These are phyloP conservation scores for Podila epicladia DNA, from an alignment of 192 early-diverging fungal genomes.

Conservation along the genomic window DNA sequence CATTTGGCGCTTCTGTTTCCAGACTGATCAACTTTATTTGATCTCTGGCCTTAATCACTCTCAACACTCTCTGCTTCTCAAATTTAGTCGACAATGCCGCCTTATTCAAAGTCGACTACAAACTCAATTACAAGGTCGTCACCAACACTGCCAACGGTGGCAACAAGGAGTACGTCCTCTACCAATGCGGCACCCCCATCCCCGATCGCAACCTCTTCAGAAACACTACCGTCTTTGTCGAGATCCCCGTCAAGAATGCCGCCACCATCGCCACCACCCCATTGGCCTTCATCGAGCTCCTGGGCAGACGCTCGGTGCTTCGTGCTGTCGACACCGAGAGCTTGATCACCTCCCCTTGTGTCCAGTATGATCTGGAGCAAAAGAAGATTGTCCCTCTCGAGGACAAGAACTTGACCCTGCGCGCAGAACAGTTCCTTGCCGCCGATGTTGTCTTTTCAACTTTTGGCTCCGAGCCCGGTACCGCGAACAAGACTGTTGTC, in stretches of 20 bases:
- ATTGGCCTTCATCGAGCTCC: slow-evolving; percentile 59
- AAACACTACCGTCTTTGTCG: slow-evolving; percentile 56
- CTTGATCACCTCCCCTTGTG: slow-evolving; percentile 58
- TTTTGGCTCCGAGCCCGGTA: slow-evolving; percentile 45
- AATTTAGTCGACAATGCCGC: slow-evolving; percentile 57
- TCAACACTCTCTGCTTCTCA: not conserved
- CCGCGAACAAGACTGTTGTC: slow-evolving; percentile 60
- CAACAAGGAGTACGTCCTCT: slow-evolving; percentile 66
- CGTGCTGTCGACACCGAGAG: slow-evolving; percentile 44
- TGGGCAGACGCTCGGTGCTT: slow-evolving; percentile 53
- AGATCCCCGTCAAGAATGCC: slow-evolving; percentile 56
- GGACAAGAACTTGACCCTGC: slow-evolving; percentile 56
- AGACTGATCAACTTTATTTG: too few species aligned
- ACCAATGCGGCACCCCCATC: slow-evolving; percentile 74
- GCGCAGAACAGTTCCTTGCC: slow-evolving; percentile 55
- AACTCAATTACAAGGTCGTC: slow-evolving; percentile 72
- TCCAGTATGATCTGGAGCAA: slow-evolving; percentile 45
- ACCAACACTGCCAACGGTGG: slow-evolving; percentile 56
- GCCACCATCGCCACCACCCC: slow-evolving; percentile 53
- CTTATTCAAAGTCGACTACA: slow-evolving; percentile 68
- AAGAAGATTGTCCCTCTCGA: slow-evolving; percentile 34
- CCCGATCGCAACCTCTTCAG: slow-evolving; percentile 50
- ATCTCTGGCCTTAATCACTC: not conserved
- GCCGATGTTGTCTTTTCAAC: slow-evolving; percentile 59
- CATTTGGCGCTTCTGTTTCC: too few species aligned